Evolutionary conservation across 1,284 basidiomycete species (phyloP).

Genomic region (Wolfiporia cocos): DNA sequence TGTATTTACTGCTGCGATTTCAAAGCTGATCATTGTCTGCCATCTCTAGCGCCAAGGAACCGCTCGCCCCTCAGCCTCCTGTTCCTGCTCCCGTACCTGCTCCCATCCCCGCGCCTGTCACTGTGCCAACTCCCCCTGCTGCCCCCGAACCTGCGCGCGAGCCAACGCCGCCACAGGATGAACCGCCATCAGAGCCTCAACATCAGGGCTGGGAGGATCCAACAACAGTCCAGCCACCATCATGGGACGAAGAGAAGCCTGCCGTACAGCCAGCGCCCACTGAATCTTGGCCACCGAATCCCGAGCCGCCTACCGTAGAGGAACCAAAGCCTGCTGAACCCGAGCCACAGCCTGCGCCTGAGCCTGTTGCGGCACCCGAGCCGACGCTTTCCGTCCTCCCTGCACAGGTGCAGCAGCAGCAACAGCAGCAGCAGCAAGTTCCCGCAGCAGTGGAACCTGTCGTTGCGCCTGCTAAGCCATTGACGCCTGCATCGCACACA

Average conservation of each 20-base stretch:
- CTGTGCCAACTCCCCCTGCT: conserved; percentile 14
- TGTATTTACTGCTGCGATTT: no score
- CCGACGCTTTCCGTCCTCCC: conserved; percentile 27
- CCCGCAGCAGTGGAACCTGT: conserved; percentile 22
- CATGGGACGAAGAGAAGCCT: conserved; percentile 74
- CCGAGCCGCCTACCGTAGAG: conserved; percentile 26
- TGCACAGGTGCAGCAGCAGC: conserved; percentile 22
- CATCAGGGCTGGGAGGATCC: conserved; percentile 62
- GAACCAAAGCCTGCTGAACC: conserved; percentile 20
- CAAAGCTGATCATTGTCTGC: neutral
- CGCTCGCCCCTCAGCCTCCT: conserved; percentile 31
- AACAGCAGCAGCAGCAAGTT: no score
- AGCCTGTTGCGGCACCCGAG: conserved; percentile 27
- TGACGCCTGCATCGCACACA: conserved; percentile 28
- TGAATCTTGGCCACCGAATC: conserved; percentile 9
- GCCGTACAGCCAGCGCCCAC: conserved; percentile 30
- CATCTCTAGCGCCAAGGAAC: no score
- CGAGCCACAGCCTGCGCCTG: conserved; percentile 22
- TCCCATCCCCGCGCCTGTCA: conserved; percentile 13
- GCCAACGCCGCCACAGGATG: conserved; percentile 28
- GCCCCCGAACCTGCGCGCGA: conserved; percentile 17
- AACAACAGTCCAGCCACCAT: conserved; percentile 61
- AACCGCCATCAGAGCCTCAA: conserved; percentile 26
- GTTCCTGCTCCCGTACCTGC: conserved; percentile 21
- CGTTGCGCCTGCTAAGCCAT: conserved; percentile 29